Conservation (phyloP, 495 filamentous ascomycete genomes). For the Barbatosphaeria neglecta region DNA sequence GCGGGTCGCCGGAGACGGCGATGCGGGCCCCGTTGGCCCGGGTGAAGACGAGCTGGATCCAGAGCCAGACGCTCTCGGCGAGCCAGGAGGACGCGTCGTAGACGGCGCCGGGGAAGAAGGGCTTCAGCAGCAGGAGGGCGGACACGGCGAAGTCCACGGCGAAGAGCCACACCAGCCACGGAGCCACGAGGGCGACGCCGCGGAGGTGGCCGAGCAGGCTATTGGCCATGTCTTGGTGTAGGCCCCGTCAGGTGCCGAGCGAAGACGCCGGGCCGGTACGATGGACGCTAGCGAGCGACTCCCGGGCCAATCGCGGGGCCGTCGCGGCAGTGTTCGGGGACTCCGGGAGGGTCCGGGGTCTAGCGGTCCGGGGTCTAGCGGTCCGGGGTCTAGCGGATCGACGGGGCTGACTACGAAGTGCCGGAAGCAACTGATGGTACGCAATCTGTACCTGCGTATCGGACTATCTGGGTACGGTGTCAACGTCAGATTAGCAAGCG, state of each 20-base stretch:
- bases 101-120: conserved; percentile 31
- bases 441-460: too few species aligned
- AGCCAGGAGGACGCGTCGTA: conserved; percentile 39
- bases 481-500: too few species aligned
- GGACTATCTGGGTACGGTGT: too few species aligned
- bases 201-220: conserved; percentile 20
- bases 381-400: not conserved
- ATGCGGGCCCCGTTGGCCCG: conserved; percentile 35
- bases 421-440: too few species aligned
- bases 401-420: too few species aligned
- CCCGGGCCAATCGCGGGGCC: too few species aligned
- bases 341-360: too few species aligned
- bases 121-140: conserved; percentile 35
- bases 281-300: not conserved
- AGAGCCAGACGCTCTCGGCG: conserved; percentile 37
- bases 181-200: conserved; percentile 28
- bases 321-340: too few species aligned
- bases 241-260: too few species aligned
- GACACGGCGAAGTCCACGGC: conserved; percentile 39
- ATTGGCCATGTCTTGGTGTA: conserved; percentile 9
- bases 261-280: not conserved
- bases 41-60: conserved; percentile 42
- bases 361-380: too few species aligned
- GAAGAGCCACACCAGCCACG: conserved; percentile 38
- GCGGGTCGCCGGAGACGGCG: conserved; percentile 33